phyloP scores from a whole-genome alignment of 2,329 filamentous ascomycete species.

The Penicillium sp. region DNA sequence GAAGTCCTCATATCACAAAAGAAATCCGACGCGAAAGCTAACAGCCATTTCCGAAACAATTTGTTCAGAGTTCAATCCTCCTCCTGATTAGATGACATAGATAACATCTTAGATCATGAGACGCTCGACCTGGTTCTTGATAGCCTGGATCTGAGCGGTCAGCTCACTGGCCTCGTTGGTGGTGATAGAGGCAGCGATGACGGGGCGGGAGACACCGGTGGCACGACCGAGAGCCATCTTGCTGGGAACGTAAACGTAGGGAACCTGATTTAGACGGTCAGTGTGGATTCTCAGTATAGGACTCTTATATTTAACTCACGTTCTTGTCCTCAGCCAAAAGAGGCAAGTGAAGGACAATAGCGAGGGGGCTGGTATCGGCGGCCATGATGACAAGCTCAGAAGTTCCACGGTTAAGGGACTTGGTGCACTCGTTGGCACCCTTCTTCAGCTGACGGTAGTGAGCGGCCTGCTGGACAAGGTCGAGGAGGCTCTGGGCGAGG shows the following conservation, averaged over 20 bases:
- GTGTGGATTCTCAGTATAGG: neutral
- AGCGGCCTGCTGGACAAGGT: conserved; percentile 70
- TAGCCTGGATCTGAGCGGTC: conserved; percentile 76
- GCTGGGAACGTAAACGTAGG: conserved; percentile 69
- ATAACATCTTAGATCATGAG: conserved; percentile 6
- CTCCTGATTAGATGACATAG: neutral
- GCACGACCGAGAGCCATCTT: conserved; percentile 86
- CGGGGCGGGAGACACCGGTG: conserved; percentile 81
- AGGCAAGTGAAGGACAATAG: conserved; percentile 85
- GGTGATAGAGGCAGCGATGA: conserved; percentile 85
- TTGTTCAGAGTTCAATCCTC: neutral
- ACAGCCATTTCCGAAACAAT: neutral
- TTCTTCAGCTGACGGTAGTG: conserved; percentile 74
- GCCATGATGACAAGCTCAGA: conserved; percentile 61
- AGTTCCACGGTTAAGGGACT: conserved; percentile 87
- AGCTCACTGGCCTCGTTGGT: conserved; percentile 89
- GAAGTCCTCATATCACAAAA: neutral
- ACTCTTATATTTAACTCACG: conserved; percentile 24
- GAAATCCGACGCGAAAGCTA: neutral
- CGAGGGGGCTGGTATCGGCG: conserved; percentile 81
- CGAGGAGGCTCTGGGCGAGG: conserved; percentile 77
- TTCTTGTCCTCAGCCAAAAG: conserved; percentile 78
- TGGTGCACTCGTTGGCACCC: conserved; percentile 82
- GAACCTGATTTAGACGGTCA: conserved; percentile 32
- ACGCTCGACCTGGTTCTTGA: conserved; percentile 79